Base-by-base conservation (phyloP, 2,329 filamentous ascomycete genomes). In the Aphanoascus verrucosus region DNA sequence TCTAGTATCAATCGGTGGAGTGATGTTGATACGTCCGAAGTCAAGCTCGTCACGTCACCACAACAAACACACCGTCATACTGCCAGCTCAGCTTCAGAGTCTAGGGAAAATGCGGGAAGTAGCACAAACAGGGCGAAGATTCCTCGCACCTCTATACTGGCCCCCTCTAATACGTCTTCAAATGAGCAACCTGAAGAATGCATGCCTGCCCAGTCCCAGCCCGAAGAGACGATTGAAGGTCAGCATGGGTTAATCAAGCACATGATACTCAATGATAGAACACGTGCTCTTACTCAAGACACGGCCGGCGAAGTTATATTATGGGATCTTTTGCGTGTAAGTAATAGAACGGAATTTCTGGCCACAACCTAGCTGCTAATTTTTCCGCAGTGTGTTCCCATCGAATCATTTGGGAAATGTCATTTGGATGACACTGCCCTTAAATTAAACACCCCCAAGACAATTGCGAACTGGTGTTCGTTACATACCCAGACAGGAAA, bases 161-260 rank as follows among this genome's bases (percentile, higher is more conserved):
- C 85, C 47, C 80, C 97, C 59, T 94, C 90, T 17, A 90, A 90
- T 60, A 90, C 88, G 1, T 86, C 88, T 12, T 77, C 79, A 1
- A 89, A 94, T 64, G 65, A 75, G 43, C 74, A 76, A 42, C 64
- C 71, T 62, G 73, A 70, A 14, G 61, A 74, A 2, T 74, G 77
- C 11, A 73, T 84, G 51, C 85, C 87, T 1, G 77, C 88, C 49
- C 79, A 86, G 61, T 74, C 81, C 50, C 67, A 83, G 52, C 85
- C 85, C 1, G 81, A 84, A 58, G 87, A 91, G 66, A 88, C 86
- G 0, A 93, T 98, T 46, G 89, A 96, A 69, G 93, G 93, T 1
- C 90, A 96, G 63, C 91, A 95, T 70, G 93, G 93, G 8, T 73
- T 98, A 51, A 88, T 97, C 57, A 98, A 97, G 69, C 87, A 96